Evolutionary conservation across 2,329 filamentous ascomycete species (phyloP).

Genomic region (Fusarium xylarioides): DNA sequence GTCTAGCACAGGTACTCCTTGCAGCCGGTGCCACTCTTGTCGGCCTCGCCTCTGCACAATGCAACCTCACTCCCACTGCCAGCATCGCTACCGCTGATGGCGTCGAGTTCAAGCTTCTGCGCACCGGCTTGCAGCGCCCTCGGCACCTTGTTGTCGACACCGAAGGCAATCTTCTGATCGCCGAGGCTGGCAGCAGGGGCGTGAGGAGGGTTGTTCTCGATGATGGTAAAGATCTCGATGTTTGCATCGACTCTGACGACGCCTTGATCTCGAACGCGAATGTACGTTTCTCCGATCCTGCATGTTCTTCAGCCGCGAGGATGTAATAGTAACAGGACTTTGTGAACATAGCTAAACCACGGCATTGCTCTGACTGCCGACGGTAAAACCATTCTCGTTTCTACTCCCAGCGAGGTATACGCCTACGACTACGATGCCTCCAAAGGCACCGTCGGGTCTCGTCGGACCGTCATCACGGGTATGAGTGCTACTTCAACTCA

Average conservation of each 20-base stretch:
- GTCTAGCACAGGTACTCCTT: background rate
- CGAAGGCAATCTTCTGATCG: background rate
- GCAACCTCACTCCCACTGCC: background rate
- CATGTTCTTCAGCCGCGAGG: fast-evolving
- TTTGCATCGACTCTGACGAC: slow-evolving; percentile 6
- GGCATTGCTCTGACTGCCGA: slow-evolving; percentile 3
- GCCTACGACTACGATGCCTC: slow-evolving; percentile 11
- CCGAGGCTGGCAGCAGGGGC: background rate
- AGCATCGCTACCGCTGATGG: slow-evolving; percentile 4
- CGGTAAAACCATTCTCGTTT: slow-evolving; percentile 12
- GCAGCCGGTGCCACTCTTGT: background rate
- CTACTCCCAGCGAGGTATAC: slow-evolving; percentile 10
- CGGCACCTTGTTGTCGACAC: slow-evolving; percentile 5
- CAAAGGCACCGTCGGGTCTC: background rate
- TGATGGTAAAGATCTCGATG: slow-evolving; percentile 1
- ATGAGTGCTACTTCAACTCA: slow-evolving; percentile 11
- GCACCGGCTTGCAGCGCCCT: background rate
- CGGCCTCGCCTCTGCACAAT: background rate
- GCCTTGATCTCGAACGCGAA: background rate
- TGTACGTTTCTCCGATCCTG: background rate
- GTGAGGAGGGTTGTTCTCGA: slow-evolving; percentile 9
- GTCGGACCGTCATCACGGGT: background rate
- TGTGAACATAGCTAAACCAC: background rate
- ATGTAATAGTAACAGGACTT: background rate
- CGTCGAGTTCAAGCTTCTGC: background rate